Conservation (phyloP, 306 rosid genomes). For the Casuarina glauca region DNA sequence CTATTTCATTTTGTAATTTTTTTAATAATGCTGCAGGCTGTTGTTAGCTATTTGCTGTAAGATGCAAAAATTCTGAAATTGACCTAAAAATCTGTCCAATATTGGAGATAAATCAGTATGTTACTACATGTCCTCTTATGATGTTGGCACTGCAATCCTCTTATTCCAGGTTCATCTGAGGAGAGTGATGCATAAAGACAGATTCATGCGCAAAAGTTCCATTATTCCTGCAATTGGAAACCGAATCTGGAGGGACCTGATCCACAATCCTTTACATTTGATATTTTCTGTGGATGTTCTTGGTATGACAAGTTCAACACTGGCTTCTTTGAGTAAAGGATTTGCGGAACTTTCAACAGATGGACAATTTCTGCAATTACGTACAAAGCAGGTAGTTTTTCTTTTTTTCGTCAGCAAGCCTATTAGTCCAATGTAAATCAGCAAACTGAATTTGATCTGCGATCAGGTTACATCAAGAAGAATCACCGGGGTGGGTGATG, state of each 20-base stretch:
- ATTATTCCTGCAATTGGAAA: constrained; percentile 79
- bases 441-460: constrained; percentile 31
- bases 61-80: not conserved
- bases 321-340: constrained; percentile 93
- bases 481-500: constrained; percentile 96
- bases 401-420: constrained; percentile 4
- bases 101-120: not conserved
- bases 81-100: not conserved
- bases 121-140: not conserved
- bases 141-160: constrained; percentile 22
- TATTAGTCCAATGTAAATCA: constrained; percentile 9
- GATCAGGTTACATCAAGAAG: constrained; percentile 88
- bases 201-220: constrained; percentile 94
- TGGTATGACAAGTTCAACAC: constrained; percentile 97
- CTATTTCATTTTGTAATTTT: not conserved
- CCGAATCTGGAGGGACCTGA: constrained; percentile 95
- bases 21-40: not conserved
- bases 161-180: constrained; percentile 83
- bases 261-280: constrained; percentile 92
- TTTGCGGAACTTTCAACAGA: constrained; percentile 98
- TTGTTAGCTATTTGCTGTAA: not conserved
- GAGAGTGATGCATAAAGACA: constrained; percentile 91
- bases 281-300: constrained; percentile 92
- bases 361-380: constrained; percentile 89
- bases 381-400: constrained; percentile 80